phyloP scores from a whole-genome alignment of 352 stramenopile genomes.

The Globisporangium acanthophoron region DNA sequence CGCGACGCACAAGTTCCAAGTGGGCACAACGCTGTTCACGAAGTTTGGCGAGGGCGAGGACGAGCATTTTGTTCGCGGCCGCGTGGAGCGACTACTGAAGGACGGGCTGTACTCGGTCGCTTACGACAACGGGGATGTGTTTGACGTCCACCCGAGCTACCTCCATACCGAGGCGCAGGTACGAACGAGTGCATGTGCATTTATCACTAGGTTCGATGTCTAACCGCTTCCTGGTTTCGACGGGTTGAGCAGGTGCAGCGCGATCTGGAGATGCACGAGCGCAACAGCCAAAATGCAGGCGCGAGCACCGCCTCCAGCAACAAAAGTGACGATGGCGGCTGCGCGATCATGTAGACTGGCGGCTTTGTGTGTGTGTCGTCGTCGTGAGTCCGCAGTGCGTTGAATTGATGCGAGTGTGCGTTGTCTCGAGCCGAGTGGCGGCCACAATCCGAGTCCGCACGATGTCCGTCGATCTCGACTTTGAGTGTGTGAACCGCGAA shows the following conservation, averaged over 20 bases:
- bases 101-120: slow-evolving; percentile 40
- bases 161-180: slow-evolving; percentile 51
- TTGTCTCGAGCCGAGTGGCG: neutral
- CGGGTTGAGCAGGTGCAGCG: slow-evolving; percentile 27
- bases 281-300: neutral
- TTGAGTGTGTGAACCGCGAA: neutral
- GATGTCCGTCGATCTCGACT: too few species aligned
- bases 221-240: too few species aligned
- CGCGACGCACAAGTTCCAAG: slow-evolving; percentile 22
- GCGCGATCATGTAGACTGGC: slow-evolving; percentile 13
- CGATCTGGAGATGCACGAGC: slow-evolving; percentile 14
- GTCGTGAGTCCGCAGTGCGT: neutral
- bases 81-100: slow-evolving; percentile 30
- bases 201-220: neutral
- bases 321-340: slow-evolving; percentile 1
- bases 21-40: slow-evolving; percentile 32
- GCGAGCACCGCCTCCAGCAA: neutral
- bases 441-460: too few species aligned
- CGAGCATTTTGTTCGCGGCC: slow-evolving; percentile 38
- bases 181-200: slow-evolving; percentile 2
- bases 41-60: slow-evolving; percentile 33
- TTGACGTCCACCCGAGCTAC: slow-evolving; percentile 27
- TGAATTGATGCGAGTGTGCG: neutral
- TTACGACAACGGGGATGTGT: slow-evolving; percentile 60
- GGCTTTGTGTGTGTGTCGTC: neutral